Evolutionary conservation across 441 rosid species (phyloP).

Genomic region (Capsella rubella): DNA sequence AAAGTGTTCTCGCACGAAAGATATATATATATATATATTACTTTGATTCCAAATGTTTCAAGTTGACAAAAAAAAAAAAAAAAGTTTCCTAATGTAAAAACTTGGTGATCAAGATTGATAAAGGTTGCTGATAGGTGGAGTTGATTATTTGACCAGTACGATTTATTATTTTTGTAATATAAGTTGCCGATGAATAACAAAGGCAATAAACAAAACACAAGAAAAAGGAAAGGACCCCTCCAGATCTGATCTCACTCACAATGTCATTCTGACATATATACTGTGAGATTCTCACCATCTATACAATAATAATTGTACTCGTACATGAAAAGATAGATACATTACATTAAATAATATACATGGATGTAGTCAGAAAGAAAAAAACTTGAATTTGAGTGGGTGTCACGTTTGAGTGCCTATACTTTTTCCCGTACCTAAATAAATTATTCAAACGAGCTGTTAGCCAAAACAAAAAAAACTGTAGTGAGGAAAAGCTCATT

Average conservation of each 20-base stretch:
- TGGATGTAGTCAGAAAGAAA: neutral
- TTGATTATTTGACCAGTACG: slow-evolving; percentile 22
- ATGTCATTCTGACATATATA: slow-evolving; percentile 32
- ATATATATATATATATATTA: slow-evolving; percentile 6
- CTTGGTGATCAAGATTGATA: slow-evolving; percentile 41
- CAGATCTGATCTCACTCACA: slow-evolving; percentile 29
- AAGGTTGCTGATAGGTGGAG: slow-evolving; percentile 35
- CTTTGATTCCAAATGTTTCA: slow-evolving; percentile 15
- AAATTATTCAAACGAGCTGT: neutral
- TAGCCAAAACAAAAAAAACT: too few species aligned
- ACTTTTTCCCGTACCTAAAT: slow-evolving; percentile 13
- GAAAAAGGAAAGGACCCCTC: slow-evolving; percentile 1
- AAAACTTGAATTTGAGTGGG: slow-evolving; percentile 35
- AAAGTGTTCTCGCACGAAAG: neutral
- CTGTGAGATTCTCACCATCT: slow-evolving; percentile 33
- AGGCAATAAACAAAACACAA: neutral
- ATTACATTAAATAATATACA: neutral
- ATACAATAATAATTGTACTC: slow-evolving; percentile 1
- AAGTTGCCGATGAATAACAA: slow-evolving; percentile 12
- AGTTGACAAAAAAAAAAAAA: slow-evolving; percentile 25
- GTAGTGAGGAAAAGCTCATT: neutral
- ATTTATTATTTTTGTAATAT: neutral
- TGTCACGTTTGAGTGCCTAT: slow-evolving; percentile 37
- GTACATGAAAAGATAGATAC: slow-evolving; percentile 7
- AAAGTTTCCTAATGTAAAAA: neutral